Evolutionary conservation across 2,329 filamentous ascomycete genomes (phyloP), one percentile per base, ranked within the genome.

Genomic region (Curvularia eragrostidis): DNA sequence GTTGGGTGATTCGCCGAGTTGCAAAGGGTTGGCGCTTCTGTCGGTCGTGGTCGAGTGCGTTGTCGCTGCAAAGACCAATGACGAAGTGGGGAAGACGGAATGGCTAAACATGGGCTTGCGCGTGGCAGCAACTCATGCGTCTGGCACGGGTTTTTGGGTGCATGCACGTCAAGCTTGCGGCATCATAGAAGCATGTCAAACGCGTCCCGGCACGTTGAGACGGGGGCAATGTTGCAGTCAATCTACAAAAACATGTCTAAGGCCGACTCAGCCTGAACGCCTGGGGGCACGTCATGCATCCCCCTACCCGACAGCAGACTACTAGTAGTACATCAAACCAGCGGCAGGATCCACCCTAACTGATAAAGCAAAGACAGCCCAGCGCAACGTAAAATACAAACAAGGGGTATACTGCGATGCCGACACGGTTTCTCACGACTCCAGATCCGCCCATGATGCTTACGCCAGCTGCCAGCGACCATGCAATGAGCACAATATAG

Each of bases 321-420:
- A 28, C 50, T 46, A 46, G 36, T 46, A 46, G 30, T 52, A 46
- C 41, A 63, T 54, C 47, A 54, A 63, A 43, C n/a, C 34, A n/a
- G 51, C 3, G 9, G 44, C 15, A 41, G 21, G 36, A 8, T 28
- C 55, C 53, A 32, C 60, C 44, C 75, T 86, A 97, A 81, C 93
- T 97, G 76, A 99, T 97, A 78, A 98, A 97, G 83, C 95, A 99
- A 59, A 99, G 85, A 76, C 93, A 97, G 52, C 93, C 94, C 67
- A 99, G 82, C 32, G 91, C 91, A 56, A 97, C 82, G 78, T 99
- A 99, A 79, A 98, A 99, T 48, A 98, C 90, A 74, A 97, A 90
- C 52, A 99, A 82, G 55, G 95, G 95, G 75, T 96, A 99, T 21
- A 99, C 93, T 18, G 95, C 95, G 72, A 99, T 88, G 23, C 89